Evolutionary conservation across 805 yeast genomes (phyloP), one percentile per base, ranked within the genome.

Genomic region (Candida anglica): DNA sequence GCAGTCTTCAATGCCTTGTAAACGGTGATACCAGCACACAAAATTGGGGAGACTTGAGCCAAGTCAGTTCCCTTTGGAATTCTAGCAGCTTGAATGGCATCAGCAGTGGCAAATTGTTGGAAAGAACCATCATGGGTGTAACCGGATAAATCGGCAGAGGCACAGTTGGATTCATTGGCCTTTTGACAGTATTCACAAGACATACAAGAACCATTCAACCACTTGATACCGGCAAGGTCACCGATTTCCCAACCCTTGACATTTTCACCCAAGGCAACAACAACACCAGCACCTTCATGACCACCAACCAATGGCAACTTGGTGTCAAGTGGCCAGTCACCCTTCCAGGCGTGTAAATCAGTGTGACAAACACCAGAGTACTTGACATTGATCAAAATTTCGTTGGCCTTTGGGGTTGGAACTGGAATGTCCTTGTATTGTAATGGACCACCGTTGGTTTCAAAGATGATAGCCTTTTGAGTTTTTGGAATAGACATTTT

Each of bases 41-140:
- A 64, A 49, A 78, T 71, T 43, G 84, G 84, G 27, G 81, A 78
- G 38, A 72, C 71, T 46, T 66, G 62, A 36, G 77, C 73, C 47
- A 74, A 64, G 46, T 75, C 78, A 28, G 77, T 64, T 33, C 73
- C 79, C 33, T 54, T 47, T 38, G 82, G 79, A 42, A 77, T 72
- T 42, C 60, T 66, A 33, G 81, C 81, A 37, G 81, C 79, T 55
- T 77, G 81, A 25, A 73, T 72, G 29, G 81, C 79, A 50, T 75
- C 79, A 31, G 81, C 82, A 37, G 81, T 75, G 28, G 79, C 80
- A 56, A 77, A 77, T 53, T 77, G 75, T 59, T 76, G 81, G 77
- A 75, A 77, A 35, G 82, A 73, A 63, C 71, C 86, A 52, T 79
- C 84, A 55, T 79, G 84, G 34, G 86, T 78, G 71, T 77, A 79